Evolutionary conservation across 306 rosid species (phyloP), one percentile per base, ranked within the genome.

Genomic region (Acacia melanoxylon): DNA sequence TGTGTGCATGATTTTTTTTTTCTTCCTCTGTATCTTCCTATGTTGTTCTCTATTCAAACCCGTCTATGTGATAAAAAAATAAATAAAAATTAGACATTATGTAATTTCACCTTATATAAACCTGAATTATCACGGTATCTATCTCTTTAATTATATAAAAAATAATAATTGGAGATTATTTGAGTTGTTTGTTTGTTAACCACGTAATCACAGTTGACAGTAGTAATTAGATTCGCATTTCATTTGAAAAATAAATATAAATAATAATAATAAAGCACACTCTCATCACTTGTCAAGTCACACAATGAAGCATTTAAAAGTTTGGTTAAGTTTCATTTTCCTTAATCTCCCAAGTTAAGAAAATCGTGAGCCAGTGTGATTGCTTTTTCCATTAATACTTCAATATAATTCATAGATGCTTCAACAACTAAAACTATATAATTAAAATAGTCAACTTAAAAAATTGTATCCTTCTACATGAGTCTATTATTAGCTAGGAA

Each of bases 271-370:
- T n/a, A 8, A 56, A 25, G 16, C 35, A 14, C 67, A 3, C 17
- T 59, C 31, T 25, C 14, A 0, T 61, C 6, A 4, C 35, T 24
- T 61, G 16, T 56, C 29, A 8, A 10, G 67, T 61, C 8, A 61
- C 68, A 29, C 7, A 1, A 27, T 29, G 20, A 62, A 14, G 22
- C 72, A 35, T 35, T 68, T 42, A 42, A 69, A 20, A 8, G 24
- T n/a, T 70, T 29, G 76, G 59, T 72, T 72, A 45, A 45, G 41
- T 45, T 72, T 46, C 76, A 72, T 45, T 72, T 72, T 72, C 59
- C 76, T 46, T 46, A 72, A 46, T 72, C 41, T 72, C 27, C 22
- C 13, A 72, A 72, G 76, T 72, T 45, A 72, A 72, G 59, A 25
- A 44, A 12, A 4, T 40, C 49, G 24, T 15, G 31, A 22, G 51